A percentile compares a stretch with the other conserved stretches of the same genome.
Evolutionary conservation across 148 eudicot genomes (phyloP).

Genomic region (Vaccinium vitisidaea): DNA sequence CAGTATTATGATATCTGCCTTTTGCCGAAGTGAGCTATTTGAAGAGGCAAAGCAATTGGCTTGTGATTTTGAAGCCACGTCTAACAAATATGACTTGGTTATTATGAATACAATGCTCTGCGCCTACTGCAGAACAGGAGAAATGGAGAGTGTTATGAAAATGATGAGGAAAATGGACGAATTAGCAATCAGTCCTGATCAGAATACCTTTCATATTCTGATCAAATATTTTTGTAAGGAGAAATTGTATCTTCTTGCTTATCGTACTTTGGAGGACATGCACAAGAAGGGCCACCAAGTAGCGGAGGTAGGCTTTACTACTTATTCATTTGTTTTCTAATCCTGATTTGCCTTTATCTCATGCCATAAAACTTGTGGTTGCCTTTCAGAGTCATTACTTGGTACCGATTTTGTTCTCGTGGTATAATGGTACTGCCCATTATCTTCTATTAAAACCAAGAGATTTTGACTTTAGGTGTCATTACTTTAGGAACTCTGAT

Average conservation of each 20-base stretch:
- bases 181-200: slow-evolving; percentile 73
- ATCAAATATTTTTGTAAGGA: slow-evolving; percentile 82
- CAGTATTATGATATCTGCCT: slow-evolving; percentile 87
- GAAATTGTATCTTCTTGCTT: slow-evolving; percentile 74
- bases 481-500: too few species aligned
- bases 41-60: slow-evolving; percentile 79
- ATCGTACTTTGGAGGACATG: slow-evolving; percentile 82
- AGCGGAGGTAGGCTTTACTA: slow-evolving; percentile 53
- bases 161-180: slow-evolving; percentile 83
- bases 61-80: slow-evolving; percentile 55
- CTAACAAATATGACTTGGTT: slow-evolving; percentile 69
- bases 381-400: background rate
- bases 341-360: background rate
- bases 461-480: background rate
- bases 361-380: background rate
- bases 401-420: background rate
- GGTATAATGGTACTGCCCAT: background rate
- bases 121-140: slow-evolving; percentile 87
- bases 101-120: slow-evolving; percentile 76
- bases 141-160: slow-evolving; percentile 88
- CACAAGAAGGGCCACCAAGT: slow-evolving; percentile 68
- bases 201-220: slow-evolving; percentile 68
- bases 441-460: background rate
- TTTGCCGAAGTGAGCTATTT: slow-evolving; percentile 59
- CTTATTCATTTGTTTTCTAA: background rate